Conservation (phyloP, 163 green algal species). For the Prototheca stagnorum region DNA sequence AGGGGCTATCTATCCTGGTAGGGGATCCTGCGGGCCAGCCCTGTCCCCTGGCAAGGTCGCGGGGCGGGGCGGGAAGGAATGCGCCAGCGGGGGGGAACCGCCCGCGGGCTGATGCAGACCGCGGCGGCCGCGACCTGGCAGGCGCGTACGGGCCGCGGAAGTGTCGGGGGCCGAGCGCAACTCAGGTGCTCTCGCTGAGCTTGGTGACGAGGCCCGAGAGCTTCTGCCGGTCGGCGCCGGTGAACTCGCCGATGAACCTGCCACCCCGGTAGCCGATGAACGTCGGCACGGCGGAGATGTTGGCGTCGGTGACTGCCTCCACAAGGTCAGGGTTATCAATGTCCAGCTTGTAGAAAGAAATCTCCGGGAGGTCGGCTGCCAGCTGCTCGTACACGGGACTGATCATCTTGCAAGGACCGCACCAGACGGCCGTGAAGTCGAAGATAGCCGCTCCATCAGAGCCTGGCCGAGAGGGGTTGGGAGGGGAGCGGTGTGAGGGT, state of each 20-base stretch:
- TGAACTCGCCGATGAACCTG: constrained; percentile 9
- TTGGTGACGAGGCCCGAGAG: constrained; percentile 2
- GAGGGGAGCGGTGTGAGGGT: no score
- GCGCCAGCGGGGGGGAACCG: neutral
- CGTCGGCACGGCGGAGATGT: constrained; percentile 2
- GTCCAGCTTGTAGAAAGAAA: constrained; percentile 25
- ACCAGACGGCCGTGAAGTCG: constrained; percentile 7
- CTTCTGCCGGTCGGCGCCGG: constrained; percentile 13
- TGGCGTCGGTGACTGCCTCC: neutral
- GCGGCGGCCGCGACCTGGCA: neutral
- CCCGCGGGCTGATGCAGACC: neutral
- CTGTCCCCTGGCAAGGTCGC: no score
- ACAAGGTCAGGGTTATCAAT: constrained; percentile 12
- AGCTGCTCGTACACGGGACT: constrained; percentile 15
- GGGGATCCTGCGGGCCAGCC: no score
- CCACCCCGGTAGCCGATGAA: constrained; percentile 17
- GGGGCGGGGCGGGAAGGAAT: no score
- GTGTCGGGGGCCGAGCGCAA: no score
- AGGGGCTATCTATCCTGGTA: no score
- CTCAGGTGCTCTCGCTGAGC: no score
- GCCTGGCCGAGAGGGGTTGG: no score
- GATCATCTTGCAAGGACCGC: constrained; percentile 24
- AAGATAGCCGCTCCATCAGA: neutral
- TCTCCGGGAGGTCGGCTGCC: constrained; percentile 4
- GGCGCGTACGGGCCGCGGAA: no score